phyloP scores from a whole-genome alignment of 805 yeast species.

The Allodekkera sacchari region DNA sequence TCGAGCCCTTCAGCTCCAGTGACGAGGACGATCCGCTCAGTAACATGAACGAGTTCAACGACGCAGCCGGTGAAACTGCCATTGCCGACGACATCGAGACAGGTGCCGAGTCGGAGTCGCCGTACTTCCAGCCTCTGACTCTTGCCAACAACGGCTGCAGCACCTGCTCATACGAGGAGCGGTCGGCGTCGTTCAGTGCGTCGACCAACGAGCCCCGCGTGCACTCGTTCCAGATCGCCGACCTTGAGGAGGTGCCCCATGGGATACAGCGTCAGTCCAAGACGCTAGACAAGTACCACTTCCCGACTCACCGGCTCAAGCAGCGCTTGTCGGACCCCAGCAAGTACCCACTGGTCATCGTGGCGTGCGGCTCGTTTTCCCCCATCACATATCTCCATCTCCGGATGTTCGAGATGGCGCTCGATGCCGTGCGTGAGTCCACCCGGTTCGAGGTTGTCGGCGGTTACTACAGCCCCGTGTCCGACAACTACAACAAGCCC shows the following conservation, averaged over 20 bases:
- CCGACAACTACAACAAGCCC: constrained; percentile 85
- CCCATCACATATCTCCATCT: constrained; percentile 92
- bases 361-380: constrained; percentile 95
- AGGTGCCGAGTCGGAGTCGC: neutral
- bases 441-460: constrained; percentile 94
- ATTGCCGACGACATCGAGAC: constrained; percentile 1
- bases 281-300: constrained; percentile 55
- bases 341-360: constrained; percentile 85
- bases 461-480: constrained; percentile 92
- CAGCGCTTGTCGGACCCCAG: constrained; percentile 59
- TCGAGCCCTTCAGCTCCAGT: constrained; percentile 47
- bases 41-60: constrained; percentile 14
- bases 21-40: constrained; percentile 30
- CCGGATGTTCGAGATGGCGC: constrained; percentile 98
- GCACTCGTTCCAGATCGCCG: constrained; percentile 67
- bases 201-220: constrained; percentile 32
- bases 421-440: constrained; percentile 85
- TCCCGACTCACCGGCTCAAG: constrained; percentile 83
- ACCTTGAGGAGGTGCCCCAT: constrained; percentile 93
- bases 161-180: constrained; percentile 7
- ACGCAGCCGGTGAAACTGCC: neutral
- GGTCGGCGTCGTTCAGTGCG: constrained; percentile 23
- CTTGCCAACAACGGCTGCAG: neutral
- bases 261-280: constrained; percentile 87
- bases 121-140: neutral